Conservation (phyloP, 768 basidiomycete genomes). For the Boletellus ananas region DNA sequence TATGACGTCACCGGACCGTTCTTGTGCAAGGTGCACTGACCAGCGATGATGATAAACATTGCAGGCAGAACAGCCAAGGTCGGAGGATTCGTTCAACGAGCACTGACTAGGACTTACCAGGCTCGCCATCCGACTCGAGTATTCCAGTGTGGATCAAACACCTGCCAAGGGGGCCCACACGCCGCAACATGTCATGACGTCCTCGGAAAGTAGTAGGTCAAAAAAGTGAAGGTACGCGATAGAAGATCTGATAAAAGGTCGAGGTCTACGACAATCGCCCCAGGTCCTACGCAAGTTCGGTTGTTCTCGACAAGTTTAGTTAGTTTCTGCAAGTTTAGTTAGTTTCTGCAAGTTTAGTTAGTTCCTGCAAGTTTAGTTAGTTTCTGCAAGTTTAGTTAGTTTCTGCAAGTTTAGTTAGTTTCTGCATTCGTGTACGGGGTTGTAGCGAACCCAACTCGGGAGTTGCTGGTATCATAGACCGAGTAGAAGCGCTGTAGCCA, state of each 20-base stretch:
- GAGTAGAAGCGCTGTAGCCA: conserved; percentile 63
- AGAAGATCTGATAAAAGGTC: not conserved
- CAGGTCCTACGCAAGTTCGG: not conserved
- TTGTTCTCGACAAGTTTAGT: conserved; percentile 19
- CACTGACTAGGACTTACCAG: too few relatives aligned
- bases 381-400: not conserved
- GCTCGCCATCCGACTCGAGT: too few relatives aligned
- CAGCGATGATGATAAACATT: too few relatives aligned
- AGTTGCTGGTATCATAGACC: conserved; percentile 41
- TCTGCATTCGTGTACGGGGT: conserved; percentile 43
- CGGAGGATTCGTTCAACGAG: too few relatives aligned
- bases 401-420: conserved; percentile 27
- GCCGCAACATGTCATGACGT: too few relatives aligned
- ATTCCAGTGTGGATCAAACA: too few relatives aligned
- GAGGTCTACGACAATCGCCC: not conserved
- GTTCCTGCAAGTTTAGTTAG: conserved; percentile 21
- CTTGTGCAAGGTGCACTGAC: too few relatives aligned
- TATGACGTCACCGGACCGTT: too few relatives aligned
- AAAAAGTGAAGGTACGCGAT: too few relatives aligned
- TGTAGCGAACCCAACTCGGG: conserved; percentile 24
- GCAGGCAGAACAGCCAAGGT: too few relatives aligned
- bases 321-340: conserved; percentile 40
- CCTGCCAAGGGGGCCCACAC: too few relatives aligned
- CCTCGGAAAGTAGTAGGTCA: too few relatives aligned
- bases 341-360: not conserved